Evolutionary conservation across 2,329 filamentous ascomycete genomes (phyloP).

Genomic region (Cytospora leucostoma): DNA sequence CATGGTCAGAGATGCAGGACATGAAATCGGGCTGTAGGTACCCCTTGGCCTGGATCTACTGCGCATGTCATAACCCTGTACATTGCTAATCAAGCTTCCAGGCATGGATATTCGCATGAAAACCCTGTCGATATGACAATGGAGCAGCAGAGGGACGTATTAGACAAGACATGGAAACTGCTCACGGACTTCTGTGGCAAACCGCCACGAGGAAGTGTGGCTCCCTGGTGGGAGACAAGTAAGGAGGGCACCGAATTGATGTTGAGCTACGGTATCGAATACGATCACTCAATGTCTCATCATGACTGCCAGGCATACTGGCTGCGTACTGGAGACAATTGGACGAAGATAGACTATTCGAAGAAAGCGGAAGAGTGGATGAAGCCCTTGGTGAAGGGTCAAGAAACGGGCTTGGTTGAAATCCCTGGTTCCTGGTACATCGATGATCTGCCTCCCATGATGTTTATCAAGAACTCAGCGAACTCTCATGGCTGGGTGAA

Average conservation of each 20-base stretch:
- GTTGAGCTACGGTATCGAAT: constrained; percentile 67
- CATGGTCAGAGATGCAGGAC: constrained; percentile 47
- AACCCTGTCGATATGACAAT: constrained; percentile 58
- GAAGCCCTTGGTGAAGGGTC: constrained; percentile 62
- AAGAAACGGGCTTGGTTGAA: constrained; percentile 64
- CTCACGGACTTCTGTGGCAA: constrained; percentile 72
- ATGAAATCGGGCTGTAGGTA: constrained; percentile 48
- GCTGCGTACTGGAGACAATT: constrained; percentile 63
- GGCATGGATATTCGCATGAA: constrained; percentile 38
- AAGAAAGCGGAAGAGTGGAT: constrained; percentile 66
- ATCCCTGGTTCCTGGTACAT: constrained; percentile 68
- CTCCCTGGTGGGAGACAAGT: constrained; percentile 73
- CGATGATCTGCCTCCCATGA: constrained; percentile 67
- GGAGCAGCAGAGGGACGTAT: constrained; percentile 73
- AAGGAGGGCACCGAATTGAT: constrained; percentile 67
- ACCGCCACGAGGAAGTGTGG: constrained; percentile 70
- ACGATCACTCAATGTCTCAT: constrained; percentile 68
- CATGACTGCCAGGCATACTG: constrained; percentile 67
- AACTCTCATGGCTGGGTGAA: constrained; percentile 66
- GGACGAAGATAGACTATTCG: constrained; percentile 68
- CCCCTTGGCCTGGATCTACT: no score
- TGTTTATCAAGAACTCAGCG: constrained; percentile 68
- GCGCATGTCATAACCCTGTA: constrained; percentile 31
- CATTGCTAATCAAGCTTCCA: constrained; percentile 34
- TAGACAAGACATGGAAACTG: constrained; percentile 73